Evolutionary conservation across 225 moss, liverwort and hornwort genomes (phyloP).

Genomic region (Marchantia paleacea): DNA sequence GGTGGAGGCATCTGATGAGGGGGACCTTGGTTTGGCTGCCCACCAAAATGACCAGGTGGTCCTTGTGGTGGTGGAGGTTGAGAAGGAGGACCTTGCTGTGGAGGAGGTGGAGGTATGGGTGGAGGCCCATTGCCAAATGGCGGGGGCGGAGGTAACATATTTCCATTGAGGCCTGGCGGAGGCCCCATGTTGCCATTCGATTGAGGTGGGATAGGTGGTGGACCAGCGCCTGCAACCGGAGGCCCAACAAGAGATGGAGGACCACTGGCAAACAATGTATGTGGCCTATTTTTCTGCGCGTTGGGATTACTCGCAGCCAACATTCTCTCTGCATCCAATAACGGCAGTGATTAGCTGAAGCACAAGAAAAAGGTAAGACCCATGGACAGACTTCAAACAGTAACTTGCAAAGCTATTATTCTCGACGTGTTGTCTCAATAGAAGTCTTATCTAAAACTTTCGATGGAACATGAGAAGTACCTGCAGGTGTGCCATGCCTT

Average conservation of each 20-base stretch:
- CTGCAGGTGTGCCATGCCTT: constrained; percentile 92
- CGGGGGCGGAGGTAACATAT: constrained; percentile 60
- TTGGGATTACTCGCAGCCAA: constrained; percentile 89
- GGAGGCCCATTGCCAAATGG: constrained; percentile 72
- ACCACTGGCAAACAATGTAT: constrained; percentile 95
- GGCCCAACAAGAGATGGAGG: constrained; percentile 90
- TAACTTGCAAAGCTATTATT: too few species aligned
- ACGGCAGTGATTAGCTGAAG: background rate
- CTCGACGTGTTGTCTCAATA: too few species aligned
- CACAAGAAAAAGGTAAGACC: background rate
- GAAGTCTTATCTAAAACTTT: too few species aligned
- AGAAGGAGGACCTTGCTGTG: constrained; percentile 66
- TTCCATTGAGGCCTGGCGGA: constrained; percentile 58
- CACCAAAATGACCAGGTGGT: constrained; percentile 52
- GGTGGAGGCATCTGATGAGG: constrained; percentile 42
- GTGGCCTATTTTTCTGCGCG: constrained; percentile 87
- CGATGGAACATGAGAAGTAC: constrained; percentile 23
- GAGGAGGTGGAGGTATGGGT: constrained; percentile 73
- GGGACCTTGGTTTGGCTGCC: constrained; percentile 36
- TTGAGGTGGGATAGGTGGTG: constrained; percentile 61
- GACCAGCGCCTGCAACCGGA: constrained; percentile 80
- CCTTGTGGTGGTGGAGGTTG: constrained; percentile 61
- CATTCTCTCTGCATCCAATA: constrained; percentile 63
- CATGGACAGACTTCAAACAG: background rate
- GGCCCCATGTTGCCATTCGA: constrained; percentile 73